Conservation (phyloP, 768 basidiomycete genomes). For the Suillus paluster region DNA sequence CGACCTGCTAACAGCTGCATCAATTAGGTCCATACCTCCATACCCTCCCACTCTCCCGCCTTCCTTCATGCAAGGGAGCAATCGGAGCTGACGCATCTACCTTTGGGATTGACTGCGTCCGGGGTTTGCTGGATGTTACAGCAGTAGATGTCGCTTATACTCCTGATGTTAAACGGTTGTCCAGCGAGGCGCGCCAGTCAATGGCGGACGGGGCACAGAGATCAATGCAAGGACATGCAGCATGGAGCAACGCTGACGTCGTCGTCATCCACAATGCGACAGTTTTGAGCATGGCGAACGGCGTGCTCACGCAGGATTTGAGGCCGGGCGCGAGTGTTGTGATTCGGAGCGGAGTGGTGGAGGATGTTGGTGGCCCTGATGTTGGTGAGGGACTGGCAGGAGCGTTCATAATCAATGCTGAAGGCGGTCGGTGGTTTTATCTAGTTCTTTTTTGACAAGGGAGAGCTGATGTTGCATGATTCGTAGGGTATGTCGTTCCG, state of each 20-base stretch:
- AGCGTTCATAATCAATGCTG: slow-evolving; percentile 56
- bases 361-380: slow-evolving; percentile 44
- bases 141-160: slow-evolving; percentile 62
- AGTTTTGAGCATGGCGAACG: slow-evolving; percentile 69
- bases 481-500: slow-evolving; percentile 63
- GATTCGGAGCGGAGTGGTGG: slow-evolving; percentile 61
- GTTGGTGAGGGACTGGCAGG: slow-evolving; percentile 40
- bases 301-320: slow-evolving; percentile 51
- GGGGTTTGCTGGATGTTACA: slow-evolving; percentile 57
- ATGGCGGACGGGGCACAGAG: not conserved
- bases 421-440: slow-evolving; percentile 53
- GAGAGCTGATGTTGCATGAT: not conserved
- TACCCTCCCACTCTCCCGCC: slow-evolving; percentile 57
- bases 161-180: slow-evolving; percentile 64
- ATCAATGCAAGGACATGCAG: slow-evolving; percentile 5
- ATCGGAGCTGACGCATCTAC: slow-evolving; percentile 53
- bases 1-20: slow-evolving; percentile 7
- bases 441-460: too few relatives aligned
- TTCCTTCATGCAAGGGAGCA: slow-evolving; percentile 50
- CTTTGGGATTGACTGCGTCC: slow-evolving; percentile 69
- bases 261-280: slow-evolving; percentile 72
- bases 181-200: slow-evolving; percentile 46
- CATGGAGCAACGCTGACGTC: slow-evolving; percentile 35
- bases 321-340: slow-evolving; percentile 56
- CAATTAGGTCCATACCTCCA: slow-evolving; percentile 65